Conservation (phyloP, 2,329 filamentous ascomycete species). For the Harringtonia aguacate region DNA sequence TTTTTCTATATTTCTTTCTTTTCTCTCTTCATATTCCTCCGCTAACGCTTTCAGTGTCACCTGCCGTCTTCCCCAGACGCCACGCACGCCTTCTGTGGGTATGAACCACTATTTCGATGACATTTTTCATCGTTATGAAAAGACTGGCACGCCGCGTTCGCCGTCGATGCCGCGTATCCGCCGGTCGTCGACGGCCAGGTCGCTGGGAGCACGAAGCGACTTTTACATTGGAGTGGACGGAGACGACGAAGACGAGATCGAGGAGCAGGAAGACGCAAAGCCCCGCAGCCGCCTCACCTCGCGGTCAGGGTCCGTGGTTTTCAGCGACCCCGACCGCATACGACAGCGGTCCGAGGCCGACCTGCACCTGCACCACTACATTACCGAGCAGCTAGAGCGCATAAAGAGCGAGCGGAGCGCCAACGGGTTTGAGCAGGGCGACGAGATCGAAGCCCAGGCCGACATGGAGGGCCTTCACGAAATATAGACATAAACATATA, state of each 20-base stretch:
- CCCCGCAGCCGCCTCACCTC: constrained; percentile 22
- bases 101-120: constrained; percentile 96
- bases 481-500: too few species aligned
- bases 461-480: constrained; percentile 3
- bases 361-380: constrained; percentile 68
- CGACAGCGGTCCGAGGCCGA: constrained; percentile 46
- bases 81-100: constrained; percentile 71
- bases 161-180: constrained; percentile 47
- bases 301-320: constrained; percentile 24
- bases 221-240: constrained; percentile 35
- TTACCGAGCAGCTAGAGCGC: constrained; percentile 67
- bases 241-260: constrained; percentile 32
- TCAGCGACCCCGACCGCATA: constrained; percentile 40
- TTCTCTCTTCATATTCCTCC: background rate
- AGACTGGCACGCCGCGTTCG: constrained; percentile 18
- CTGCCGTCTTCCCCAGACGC: constrained; percentile 86
- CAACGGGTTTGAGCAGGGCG: constrained; percentile 27
- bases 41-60: constrained; percentile 47
- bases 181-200: constrained; percentile 71
- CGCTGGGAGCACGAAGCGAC: constrained; percentile 75
- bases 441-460: constrained; percentile 36
- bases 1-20: background rate
- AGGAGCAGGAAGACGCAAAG: constrained; percentile 25
- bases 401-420: constrained; percentile 48
- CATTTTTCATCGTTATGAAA: constrained; percentile 51